Evolutionary conservation across 805 yeast genomes (phyloP), one percentile per base, ranked within the genome.

Genomic region (Priceomyces medius): DNA sequence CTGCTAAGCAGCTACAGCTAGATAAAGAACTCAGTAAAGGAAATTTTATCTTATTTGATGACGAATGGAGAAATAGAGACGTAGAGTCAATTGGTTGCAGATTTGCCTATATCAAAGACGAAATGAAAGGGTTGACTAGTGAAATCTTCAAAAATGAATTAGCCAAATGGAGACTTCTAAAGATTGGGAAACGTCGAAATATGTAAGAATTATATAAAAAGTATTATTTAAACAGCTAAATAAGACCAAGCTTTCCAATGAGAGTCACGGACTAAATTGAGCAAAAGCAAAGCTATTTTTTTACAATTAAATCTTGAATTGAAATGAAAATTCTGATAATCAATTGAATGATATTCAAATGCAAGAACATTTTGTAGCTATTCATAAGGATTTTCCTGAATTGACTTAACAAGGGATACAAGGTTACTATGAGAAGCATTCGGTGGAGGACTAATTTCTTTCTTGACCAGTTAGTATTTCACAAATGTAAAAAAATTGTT

Each of bases 1-100:
- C 83, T 14, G 66, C 80, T 4, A 62, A 69, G 38, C 71, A 70
- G 9, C 62, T 82, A 14, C 71, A 72, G 10, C 61, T 79, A 7
- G 68, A 68, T 18, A 48, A 61, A 4, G 81, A 81, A 29, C 73
- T 86, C 66, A 39, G 44, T 14, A 40, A 50, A 6, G 71, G 73
- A 1, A 50, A 56, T 18, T 59, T 68, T 36, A 67, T 78, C 14
- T 52, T 85, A 42, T 88, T 79, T 53, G 96, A 88, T 56, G 96
- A 88, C 58, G 96, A 88, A 59, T 53, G 64, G 41, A 71, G 96
- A 48, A 88, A 88, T 55, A 73, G 64, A 46, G 96, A 88, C 50
- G 96, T 88, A 3, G 83, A 79, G 53, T 52, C 60, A 18, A 71
- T 85, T 12, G 89, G 89, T 3, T 88, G 87, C 20, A 74, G 77